These are phyloP conservation scores for Colletotrichum filicis DNA, from an alignment of 2,329 filamentous ascomycete species.

Conservation along the genomic window DNA sequence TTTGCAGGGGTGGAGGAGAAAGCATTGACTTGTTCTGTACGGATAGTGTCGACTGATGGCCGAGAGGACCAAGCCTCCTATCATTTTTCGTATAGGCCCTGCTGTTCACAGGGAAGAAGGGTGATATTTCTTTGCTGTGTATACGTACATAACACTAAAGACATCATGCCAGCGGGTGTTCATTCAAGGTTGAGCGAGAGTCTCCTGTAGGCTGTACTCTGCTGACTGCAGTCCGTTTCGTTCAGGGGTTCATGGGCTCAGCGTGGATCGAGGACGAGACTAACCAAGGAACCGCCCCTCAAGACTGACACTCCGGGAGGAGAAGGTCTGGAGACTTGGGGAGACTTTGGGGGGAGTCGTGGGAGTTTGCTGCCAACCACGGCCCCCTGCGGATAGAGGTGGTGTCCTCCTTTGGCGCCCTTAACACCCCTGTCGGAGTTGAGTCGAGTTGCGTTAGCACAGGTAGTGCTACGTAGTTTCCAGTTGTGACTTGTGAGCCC, in stretches of 20 bases:
- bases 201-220: neutral
- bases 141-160: no score
- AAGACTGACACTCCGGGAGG: constrained; percentile 3
- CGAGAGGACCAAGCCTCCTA: constrained; percentile 14
- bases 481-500: constrained; percentile 9
- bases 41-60: neutral
- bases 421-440: constrained; percentile 15
- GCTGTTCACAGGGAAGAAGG: neutral
- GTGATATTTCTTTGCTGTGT: neutral
- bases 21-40: neutral
- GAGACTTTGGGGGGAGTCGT: neutral
- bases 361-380: constrained; percentile 4
- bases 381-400: constrained; percentile 14
- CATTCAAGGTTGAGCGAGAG: neutral
- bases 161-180: neutral
- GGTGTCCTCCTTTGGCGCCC: neutral
- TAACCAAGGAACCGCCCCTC: neutral
- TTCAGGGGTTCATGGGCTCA: neutral
- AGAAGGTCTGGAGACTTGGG: neutral
- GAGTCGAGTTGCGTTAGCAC: constrained; percentile 1
- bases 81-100: neutral
- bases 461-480: neutral
- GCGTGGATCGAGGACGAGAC: neutral
- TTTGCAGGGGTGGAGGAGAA: constrained; percentile 1
- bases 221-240: neutral